Base-by-base conservation (phyloP, 768 basidiomycete genomes). In the Fomitopsis serialis region DNA sequence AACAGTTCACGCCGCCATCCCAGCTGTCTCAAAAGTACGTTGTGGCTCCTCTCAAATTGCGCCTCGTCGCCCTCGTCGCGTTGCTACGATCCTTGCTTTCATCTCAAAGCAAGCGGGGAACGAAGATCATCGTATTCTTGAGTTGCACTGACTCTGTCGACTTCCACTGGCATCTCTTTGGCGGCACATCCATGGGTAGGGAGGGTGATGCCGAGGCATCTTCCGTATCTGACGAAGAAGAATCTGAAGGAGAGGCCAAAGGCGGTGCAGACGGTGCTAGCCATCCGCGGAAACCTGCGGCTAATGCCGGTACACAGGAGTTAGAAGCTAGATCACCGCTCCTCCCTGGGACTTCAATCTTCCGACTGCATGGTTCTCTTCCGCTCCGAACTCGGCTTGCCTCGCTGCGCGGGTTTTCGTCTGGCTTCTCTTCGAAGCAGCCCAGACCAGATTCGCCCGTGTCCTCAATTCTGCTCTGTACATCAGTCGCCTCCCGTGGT, bases 71-170 rank as follows among this genome's bases (percentile, higher is more conserved):
- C 0, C 80, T 99, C 21, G 76, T 98, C 29, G 87, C 96, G 3
- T 76, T 98, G 11, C 73, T 98, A 22, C 85, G 97, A 22, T 81
- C 82, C 6, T 74, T 96, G n/a, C 74, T 94, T 25, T 73, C 85
- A 5, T 74, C 79, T 22, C 75, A 74, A 59, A 68, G 69, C 40
- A 75, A 67, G 27, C 73, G 74, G 40, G 79, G 80, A 11, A 76
- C 77, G 40, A 92, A 90, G 68, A 81, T 97, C 52, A 92, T 99
- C 45, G 92, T 99, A 5, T 99, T 99, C 70, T 73, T 99, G 56
- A 96, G 90, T 60, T 98, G 93, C 63, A 98, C 94, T 5, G 96
- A 98, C 69, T 95, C 97, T 2, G 97, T 99, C 17, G 96, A 99
- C 67, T 98, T 92, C 63, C 93, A 96, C 65, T 98, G 92, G 92